phyloP scores from a whole-genome alignment of 768 basidiomycete genomes.

The Podaxis mareebaensis region DNA sequence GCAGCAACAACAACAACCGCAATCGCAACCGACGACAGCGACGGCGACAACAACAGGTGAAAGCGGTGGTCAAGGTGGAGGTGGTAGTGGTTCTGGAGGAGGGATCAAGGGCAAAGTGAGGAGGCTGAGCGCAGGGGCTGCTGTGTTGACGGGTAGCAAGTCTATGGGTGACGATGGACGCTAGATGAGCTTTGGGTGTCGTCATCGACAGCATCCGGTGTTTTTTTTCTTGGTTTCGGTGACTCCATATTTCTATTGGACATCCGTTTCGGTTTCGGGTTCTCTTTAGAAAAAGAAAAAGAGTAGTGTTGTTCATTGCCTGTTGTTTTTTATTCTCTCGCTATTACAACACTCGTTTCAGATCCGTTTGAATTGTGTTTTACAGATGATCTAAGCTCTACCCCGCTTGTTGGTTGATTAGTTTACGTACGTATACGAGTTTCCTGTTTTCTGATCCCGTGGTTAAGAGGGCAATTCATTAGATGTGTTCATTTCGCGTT shows the following conservation, averaged over 20 bases:
- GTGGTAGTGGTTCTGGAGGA: constrained; percentile 24
- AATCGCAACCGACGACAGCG: not conserved
- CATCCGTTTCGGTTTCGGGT: not conserved
- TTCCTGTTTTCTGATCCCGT: not conserved
- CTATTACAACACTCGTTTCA: too few relatives aligned
- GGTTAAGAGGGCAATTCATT: not conserved
- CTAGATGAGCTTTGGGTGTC: not conserved
- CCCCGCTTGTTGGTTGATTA: not conserved
- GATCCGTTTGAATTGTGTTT: too few relatives aligned
- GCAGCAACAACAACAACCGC: constrained; percentile 13
- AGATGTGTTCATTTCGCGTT: not conserved
- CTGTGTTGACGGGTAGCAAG: constrained; percentile 16
- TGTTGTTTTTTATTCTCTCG: too few relatives aligned
- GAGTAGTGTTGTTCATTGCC: too few relatives aligned
- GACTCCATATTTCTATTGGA: not conserved
- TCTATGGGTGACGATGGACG: constrained; percentile 8
- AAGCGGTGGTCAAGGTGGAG: not conserved
- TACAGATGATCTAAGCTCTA: too few relatives aligned
- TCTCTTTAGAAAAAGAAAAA: not conserved
- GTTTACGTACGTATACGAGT: not conserved
- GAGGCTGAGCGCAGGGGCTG: constrained; percentile 45
- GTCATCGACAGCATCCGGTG: too few relatives aligned
- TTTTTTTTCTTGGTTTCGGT: not conserved
- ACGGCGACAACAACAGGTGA: not conserved
- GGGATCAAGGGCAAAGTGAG: constrained; percentile 49